Conservation (phyloP, 108 stramenopile genomes). For the Epipyxis sp. region DNA sequence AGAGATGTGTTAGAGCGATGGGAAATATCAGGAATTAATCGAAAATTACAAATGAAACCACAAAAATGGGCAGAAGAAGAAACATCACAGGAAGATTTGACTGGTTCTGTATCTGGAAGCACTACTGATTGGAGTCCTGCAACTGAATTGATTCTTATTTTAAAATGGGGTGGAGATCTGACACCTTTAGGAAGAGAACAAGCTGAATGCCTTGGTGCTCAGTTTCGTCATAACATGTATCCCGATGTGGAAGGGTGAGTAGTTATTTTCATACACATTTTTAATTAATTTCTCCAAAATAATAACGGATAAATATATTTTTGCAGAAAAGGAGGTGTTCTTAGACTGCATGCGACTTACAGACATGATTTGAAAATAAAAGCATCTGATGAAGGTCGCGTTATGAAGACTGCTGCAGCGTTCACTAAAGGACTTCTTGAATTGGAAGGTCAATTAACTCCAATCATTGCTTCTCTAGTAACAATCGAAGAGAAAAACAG, state of each 20-base stretch:
- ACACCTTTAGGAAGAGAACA: conserved; percentile 87
- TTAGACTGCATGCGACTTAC: conserved; percentile 95
- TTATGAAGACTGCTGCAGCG: conserved; percentile 98
- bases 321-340: conserved; percentile 65
- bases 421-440: conserved; percentile 92
- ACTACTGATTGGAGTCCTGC: neutral
- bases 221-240: conserved; percentile 79
- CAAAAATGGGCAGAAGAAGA: conserved; percentile 60
- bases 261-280: too few species aligned
- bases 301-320: too few species aligned
- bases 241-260: conserved; percentile 72
- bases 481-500: conserved; percentile 78
- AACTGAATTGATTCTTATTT: conserved; percentile 74
- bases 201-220: conserved; percentile 80
- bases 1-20: conserved; percentile 81
- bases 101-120: neutral
- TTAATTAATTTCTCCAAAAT: too few species aligned
- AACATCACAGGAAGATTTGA: conserved; percentile 40
- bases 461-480: conserved; percentile 92
- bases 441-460: conserved; percentile 92
- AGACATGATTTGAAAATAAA: conserved; percentile 98
- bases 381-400: conserved; percentile 93
- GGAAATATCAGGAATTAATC: conserved; percentile 87
- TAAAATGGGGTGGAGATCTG: conserved; percentile 98
- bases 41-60: conserved; percentile 96